Conservation (phyloP, 2,329 filamentous ascomycete genomes). For the Chaetomium globosum region DNA sequence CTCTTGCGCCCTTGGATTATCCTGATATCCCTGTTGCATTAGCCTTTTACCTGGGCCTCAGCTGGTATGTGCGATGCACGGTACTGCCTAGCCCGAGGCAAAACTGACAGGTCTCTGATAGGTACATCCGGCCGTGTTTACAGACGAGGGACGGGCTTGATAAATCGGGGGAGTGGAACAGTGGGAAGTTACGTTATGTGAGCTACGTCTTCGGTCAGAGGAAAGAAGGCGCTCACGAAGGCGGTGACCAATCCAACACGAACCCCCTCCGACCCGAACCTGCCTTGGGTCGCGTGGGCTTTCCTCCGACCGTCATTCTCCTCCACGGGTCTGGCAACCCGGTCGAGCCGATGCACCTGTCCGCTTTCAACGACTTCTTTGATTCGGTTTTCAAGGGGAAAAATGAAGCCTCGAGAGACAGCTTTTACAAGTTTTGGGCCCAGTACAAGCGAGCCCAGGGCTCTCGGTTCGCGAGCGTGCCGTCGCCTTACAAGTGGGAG, state of each 20-base stretch:
- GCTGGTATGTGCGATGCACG: constrained; percentile 21
- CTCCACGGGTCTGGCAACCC: constrained; percentile 25
- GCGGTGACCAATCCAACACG: not conserved
- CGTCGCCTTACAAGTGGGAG: constrained; percentile 25
- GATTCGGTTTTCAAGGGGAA: constrained; percentile 1
- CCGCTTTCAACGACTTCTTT: constrained; percentile 23
- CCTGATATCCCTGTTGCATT: constrained; percentile 3
- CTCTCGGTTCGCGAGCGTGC: not conserved
- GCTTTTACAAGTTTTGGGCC: constrained; percentile 18
- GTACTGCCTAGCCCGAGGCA: not conserved
- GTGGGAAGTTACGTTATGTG: constrained; percentile 13
- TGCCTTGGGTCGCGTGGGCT: not conserved
- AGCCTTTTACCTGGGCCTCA: constrained; percentile 25
- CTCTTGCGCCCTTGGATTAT: not conserved
- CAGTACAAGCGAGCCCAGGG: not conserved
- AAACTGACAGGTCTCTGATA: not conserved
- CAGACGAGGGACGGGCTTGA: not conserved
- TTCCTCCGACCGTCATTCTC: constrained; percentile 14
- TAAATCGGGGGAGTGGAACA: not conserved
- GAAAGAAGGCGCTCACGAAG: too few species aligned
- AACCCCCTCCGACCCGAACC: not conserved
- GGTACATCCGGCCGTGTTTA: constrained; percentile 23
- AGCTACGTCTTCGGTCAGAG: not conserved
- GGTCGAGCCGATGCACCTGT: constrained; percentile 4
- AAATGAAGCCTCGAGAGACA: not conserved